A percentile compares a stretch with the other conserved stretches of the same genome.
phyloP scores from a whole-genome alignment of 176 grass and related monocot genomes.

The Pharus latifolius region DNA sequence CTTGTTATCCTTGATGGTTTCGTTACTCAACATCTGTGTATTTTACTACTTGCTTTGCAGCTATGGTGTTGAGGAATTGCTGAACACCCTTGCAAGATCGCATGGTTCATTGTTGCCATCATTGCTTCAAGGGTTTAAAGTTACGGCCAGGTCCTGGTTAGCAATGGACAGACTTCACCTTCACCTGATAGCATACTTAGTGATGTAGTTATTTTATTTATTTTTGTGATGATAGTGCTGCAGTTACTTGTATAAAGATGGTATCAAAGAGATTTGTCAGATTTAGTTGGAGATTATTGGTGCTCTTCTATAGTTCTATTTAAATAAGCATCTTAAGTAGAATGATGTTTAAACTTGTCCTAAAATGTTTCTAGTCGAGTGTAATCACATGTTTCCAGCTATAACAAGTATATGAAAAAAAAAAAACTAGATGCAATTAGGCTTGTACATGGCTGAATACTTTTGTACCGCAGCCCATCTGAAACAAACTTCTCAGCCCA shows the following conservation, averaged over 20 bases:
- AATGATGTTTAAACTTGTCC: constrained; percentile 29
- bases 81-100: constrained; percentile 59
- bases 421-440: too few relatives aligned
- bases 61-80: constrained; percentile 64
- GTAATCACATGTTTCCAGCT: too few relatives aligned
- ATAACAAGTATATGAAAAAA: too few relatives aligned
- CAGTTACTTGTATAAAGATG: constrained; percentile 74
- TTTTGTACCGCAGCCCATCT: too few relatives aligned
- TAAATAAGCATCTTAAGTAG: constrained; percentile 55
- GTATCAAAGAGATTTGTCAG: constrained; percentile 67
- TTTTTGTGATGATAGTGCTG: too few relatives aligned
- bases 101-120: constrained; percentile 77
- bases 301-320: constrained; percentile 82
- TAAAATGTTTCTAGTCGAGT: too few relatives aligned
- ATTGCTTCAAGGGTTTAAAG: constrained; percentile 55
- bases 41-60: constrained; percentile 37
- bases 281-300: constrained; percentile 85
- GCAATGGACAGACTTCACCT: constrained; percentile 5
- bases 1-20: neutral
- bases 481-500: too few relatives aligned
- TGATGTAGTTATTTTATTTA: too few relatives aligned
- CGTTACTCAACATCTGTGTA: neutral
- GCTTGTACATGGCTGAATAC: too few relatives aligned
- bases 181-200: constrained; percentile 12
- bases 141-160: constrained; percentile 29